Evolutionary conservation across 768 basidiomycete species (phyloP).

Genomic region (Pleurotus djamor): DNA sequence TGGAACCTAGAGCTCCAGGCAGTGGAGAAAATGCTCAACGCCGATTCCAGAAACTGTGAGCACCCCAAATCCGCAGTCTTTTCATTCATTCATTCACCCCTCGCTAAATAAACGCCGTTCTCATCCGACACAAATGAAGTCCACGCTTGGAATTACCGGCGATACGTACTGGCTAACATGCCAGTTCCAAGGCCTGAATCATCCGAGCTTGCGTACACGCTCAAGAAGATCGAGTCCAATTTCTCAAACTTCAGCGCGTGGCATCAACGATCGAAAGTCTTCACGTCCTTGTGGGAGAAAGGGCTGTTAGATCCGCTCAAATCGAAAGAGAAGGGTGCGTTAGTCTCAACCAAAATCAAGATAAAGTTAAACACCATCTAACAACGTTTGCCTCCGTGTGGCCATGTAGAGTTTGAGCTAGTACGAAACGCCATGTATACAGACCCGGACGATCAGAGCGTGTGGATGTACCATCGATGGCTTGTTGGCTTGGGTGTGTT

Average conservation of each 20-base stretch:
- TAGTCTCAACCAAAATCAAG: background rate
- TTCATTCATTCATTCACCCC: too few relatives aligned
- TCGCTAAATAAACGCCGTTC: too few relatives aligned
- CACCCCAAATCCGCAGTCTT: background rate
- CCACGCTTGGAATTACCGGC: constrained; percentile 92
- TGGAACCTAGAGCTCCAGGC: constrained; percentile 88
- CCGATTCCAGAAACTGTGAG: constrained; percentile 92
- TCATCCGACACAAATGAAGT: constrained; percentile 43
- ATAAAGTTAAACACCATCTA: background rate
- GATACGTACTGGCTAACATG: constrained; percentile 78
- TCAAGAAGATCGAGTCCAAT: constrained; percentile 86
- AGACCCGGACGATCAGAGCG: constrained; percentile 94
- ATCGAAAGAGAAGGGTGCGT: constrained; percentile 67
- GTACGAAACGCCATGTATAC: constrained; percentile 95
- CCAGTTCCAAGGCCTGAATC: constrained; percentile 51
- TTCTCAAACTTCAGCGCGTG: constrained; percentile 99
- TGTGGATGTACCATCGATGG: constrained; percentile 99
- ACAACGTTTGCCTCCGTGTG: background rate
- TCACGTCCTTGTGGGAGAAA: constrained; percentile 61
- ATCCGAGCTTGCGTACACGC: constrained; percentile 85
- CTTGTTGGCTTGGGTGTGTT: constrained; percentile 74
- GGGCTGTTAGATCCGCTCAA: constrained; percentile 49
- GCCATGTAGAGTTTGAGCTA: constrained; percentile 78
- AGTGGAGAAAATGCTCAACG: constrained; percentile 90
- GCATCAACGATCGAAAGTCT: constrained; percentile 92